Conservation (phyloP, 495 filamentous ascomycete genomes). For the Entonaema liquescens region DNA sequence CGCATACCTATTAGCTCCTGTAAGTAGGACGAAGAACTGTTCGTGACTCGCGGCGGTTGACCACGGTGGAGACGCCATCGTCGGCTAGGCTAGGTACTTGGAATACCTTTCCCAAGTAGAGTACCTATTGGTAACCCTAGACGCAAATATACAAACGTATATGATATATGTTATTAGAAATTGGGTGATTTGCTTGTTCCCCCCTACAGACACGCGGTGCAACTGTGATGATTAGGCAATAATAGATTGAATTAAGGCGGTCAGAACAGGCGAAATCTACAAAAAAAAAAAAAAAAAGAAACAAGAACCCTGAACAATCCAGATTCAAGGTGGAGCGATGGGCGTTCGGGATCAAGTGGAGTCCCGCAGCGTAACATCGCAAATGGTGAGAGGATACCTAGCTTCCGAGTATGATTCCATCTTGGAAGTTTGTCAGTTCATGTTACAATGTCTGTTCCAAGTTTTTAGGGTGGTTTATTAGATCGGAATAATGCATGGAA, state of each 20-base stretch:
- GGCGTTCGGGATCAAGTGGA: slow-evolving; percentile 5
- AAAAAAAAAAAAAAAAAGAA: not conserved
- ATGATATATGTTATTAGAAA: not conserved
- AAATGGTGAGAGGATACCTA: too few species aligned
- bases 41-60: slow-evolving; percentile 56
- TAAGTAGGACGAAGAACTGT: slow-evolving; percentile 66
- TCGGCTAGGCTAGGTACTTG: not conserved
- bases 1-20: slow-evolving; percentile 76
- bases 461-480: not conserved
- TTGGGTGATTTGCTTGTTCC: not conserved
- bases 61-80: slow-evolving; percentile 61
- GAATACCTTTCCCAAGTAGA: not conserved
- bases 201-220: not conserved
- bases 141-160: not conserved
- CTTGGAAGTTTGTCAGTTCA: not conserved
- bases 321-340: slow-evolving; percentile 23
- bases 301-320: not conserved
- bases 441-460: not conserved
- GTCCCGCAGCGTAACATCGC: slow-evolving; percentile 1
- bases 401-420: not conserved
- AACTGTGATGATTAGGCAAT: not conserved
- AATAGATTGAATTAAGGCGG: slow-evolving; percentile 27
- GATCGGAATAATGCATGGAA: not conserved
- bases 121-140: not conserved
- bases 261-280: slow-evolving; percentile 26